Evolutionary conservation across 164 flowering plant species (phyloP), one percentile per base, ranked within the genome.

Genomic region (Platanus orientalis): DNA sequence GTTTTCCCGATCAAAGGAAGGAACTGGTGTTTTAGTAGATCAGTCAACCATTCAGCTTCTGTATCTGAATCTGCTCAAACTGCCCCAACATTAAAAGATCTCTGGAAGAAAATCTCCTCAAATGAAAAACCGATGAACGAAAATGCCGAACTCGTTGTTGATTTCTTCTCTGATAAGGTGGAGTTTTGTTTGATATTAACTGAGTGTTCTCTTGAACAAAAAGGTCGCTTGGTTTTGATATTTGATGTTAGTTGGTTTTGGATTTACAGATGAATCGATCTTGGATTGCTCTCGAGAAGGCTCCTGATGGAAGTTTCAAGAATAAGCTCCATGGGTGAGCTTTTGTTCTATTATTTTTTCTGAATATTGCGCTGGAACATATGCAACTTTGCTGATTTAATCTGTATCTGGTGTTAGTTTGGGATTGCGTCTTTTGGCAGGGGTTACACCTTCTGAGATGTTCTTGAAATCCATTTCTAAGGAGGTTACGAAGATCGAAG

Each of bases 381-480:
- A 54, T 62, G 21, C 55, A 26, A 27, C 5, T 20, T 29, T 34
- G 23, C 14, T 57, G 58, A 10, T 36, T 44, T 60, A 53, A 40
- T 36, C 27, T 60, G 48, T 3, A 25, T 48, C 1, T 58, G 44
- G 34, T 52, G 16, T 25, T 70, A 90, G 98, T 65, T 67, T 93
- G 69, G 98, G 96, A 19, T 65, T 84, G 81, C 52, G 56, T 61
- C 80, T 93, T 28, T 69, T 93, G 68, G 66, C 97, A 25, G 76
- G 87, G 34, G 96, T 93, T 26, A 87, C 86, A 71, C 98, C 98
- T 0, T 89, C 98, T 5, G 98, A 93, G 79, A 78, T 78, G 23
- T 87, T 93, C 67, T 67, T 93, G 72, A 87, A 86, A 60, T 93
- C 98, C 56, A 87, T 93, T 62, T 60, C 96, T 1, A 93, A 89